Base-by-base conservation (phyloP, 345 rosid genomes). In the Gynandropsis gynandra region DNA sequence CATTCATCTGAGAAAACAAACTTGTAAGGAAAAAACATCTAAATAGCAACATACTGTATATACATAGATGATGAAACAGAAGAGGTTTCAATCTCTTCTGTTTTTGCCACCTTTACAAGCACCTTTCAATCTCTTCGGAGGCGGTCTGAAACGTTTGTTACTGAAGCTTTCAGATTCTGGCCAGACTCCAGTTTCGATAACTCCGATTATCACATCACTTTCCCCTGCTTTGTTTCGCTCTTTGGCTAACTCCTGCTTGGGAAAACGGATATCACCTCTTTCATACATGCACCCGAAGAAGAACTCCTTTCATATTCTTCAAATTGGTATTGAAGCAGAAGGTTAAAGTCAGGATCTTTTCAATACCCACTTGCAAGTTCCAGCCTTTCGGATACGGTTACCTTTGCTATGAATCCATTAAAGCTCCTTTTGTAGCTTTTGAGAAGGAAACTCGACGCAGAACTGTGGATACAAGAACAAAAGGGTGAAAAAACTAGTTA, bases 71-170 rank as follows among this genome's bases (percentile, higher is more conserved):
- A n/a, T n/a, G n/a, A n/a, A n/a, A n/a, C n/a, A n/a, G n/a, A n/a
- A n/a, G n/a, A n/a, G n/a, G n/a, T n/a, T n/a, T n/a, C n/a, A n/a
- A n/a, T n/a, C n/a, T n/a, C n/a, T n/a, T n/a, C n/a, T n/a, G 39
- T 75, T 71, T 13, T 8, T 12, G 47, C 76, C 77, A 16, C 77
- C 77, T 10, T 1, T 24, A 52, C 81, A 77, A 13, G 18, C 55
- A 15, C 79, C 80, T 44, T 67, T 80, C 80, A 75, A 80, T 38
- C 44, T 80, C 38, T 66, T 42, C 1, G 80, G 83, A n/a, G 77
- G 63, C 13, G 79, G 76, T 43, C 83, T 60, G 33, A 77, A 73
- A 27, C 81, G 77, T 54, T 69, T 19, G 24, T 75, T 81, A 39
- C 16, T 13, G 10, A 80, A 80, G 52, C 83, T 73, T 13, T 61